Evolutionary conservation across 2,329 filamentous ascomycete species (phyloP).

Genomic region (Ceratocystiopsis sp.): DNA sequence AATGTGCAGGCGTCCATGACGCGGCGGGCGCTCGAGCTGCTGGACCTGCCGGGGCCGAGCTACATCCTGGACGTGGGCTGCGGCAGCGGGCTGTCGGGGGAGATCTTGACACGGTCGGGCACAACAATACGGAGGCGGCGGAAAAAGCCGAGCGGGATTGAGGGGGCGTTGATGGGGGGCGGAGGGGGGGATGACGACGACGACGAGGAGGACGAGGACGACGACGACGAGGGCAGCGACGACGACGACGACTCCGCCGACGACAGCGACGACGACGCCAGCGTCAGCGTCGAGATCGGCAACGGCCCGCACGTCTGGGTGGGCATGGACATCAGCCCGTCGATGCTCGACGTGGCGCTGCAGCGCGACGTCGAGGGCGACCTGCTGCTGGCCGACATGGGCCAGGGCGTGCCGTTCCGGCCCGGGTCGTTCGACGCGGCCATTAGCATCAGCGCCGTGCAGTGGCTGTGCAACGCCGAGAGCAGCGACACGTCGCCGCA

Average conservation of each 20-base stretch:
- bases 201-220: neutral
- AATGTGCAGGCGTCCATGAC: slow-evolving; percentile 95
- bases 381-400: slow-evolving; percentile 84
- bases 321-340: slow-evolving; percentile 88
- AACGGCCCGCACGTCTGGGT: slow-evolving; percentile 87
- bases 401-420: slow-evolving; percentile 87
- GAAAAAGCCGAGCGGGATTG: neutral
- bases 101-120: slow-evolving; percentile 52
- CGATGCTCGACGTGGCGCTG: slow-evolving; percentile 92
- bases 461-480: slow-evolving; percentile 97
- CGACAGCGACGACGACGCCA: neutral
- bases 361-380: slow-evolving; percentile 88
- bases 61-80: slow-evolving; percentile 94
- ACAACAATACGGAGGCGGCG: slow-evolving; percentile 3
- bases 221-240: neutral
- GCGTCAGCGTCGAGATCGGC: slow-evolving; percentile 43
- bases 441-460: slow-evolving; percentile 87
- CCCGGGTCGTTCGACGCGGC: slow-evolving; percentile 88
- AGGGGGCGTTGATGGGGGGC: too few relatives aligned
- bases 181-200: neutral
- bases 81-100: slow-evolving; percentile 83
- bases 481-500: slow-evolving; percentile 67
- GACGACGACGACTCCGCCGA: neutral
- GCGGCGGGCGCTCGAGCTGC: slow-evolving; percentile 76
- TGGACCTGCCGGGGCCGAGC: slow-evolving; percentile 62